Evolutionary conservation across 225 moss, liverwort and hornwort species (phyloP).

Genomic region (Rhytidiadelphus loreus): DNA sequence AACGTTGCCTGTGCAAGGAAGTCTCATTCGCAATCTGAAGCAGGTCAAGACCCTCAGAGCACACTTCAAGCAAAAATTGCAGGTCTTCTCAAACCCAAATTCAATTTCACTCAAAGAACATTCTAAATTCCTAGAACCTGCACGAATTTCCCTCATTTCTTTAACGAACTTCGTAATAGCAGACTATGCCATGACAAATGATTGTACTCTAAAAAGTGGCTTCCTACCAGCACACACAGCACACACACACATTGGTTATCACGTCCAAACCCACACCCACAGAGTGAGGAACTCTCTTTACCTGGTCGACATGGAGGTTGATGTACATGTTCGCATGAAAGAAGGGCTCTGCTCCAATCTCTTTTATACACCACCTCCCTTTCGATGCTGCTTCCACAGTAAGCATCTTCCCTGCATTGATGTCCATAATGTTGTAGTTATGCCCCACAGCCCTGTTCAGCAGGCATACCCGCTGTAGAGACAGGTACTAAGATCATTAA

Average conservation of each 20-base stretch:
- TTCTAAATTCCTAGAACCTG: neutral
- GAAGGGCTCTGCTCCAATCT: conserved; percentile 41
- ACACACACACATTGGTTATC: neutral
- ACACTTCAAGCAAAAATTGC: neutral
- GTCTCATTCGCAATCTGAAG: conserved; percentile 54
- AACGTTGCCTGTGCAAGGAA: conserved; percentile 53
- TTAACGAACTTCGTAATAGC: neutral
- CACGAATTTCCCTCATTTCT: neutral
- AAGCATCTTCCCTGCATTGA: conserved; percentile 32
- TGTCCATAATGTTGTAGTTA: conserved; percentile 82
- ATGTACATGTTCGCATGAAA: conserved; percentile 82
- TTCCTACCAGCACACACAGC: neutral
- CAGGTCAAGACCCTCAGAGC: neutral
- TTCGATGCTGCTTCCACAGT: conserved; percentile 68
- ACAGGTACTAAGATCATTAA: neutral
- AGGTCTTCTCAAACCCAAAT: neutral
- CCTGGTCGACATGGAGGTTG: conserved; percentile 51
- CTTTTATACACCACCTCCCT: conserved; percentile 40
- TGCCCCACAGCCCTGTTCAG: conserved; percentile 52
- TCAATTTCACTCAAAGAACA: neutral
- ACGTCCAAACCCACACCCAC: neutral
- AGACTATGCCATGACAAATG: neutral
- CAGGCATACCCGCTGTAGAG: conserved; percentile 39
- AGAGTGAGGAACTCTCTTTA: neutral
- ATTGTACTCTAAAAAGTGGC: neutral